Evolutionary conservation across 2,329 filamentous ascomycete genomes (phyloP), one percentile per base, ranked within the genome.

Genomic region (Venturia nashicola): DNA sequence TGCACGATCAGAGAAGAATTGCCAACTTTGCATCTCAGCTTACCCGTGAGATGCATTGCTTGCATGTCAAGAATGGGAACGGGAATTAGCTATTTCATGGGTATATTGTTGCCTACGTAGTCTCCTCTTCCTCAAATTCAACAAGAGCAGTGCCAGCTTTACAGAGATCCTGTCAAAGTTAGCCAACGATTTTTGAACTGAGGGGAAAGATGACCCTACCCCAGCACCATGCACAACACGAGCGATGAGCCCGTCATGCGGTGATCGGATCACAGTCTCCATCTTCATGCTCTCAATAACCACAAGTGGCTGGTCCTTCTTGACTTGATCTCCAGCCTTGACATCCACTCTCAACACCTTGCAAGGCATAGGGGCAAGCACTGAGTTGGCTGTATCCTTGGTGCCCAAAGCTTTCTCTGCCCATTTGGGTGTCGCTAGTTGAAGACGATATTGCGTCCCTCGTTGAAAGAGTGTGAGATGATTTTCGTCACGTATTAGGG

Each of bases 341-440:
- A 97, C 91, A 74, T 96, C 90, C 59, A 97, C 94, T 68, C 90
- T 86, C 66, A 99, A 77, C 34, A 99, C 88, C 78, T 97, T 97
- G 77, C 94, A 97, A 1, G 94, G 94, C 94, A 99, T 99, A 0
- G 94, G 94, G 27, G 94, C 91, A 32, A 90, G 81, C 1, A 97
- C 91, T 62, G 88, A 94, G 65, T 93, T 92, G 7, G 86, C 81
- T 0, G 83, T 82, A 71, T 96, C 90, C 73, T 90, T 92, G 67
- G 89, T 78, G 0, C 93, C 92, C 8, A 97, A 80, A 0, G 91
- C 91, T 76, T 95, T 93, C 69, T 91, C 89, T 65, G 89, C 88
- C 91, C 92, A 99, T 55, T 80, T 79, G 0, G 93, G 91, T 55
- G 78, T 74, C 0, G 80, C 78, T 27, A 84, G 75, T 11, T 77